Conservation (phyloP, 352 stramenopile species). For the Globisporangium emineosum region DNA sequence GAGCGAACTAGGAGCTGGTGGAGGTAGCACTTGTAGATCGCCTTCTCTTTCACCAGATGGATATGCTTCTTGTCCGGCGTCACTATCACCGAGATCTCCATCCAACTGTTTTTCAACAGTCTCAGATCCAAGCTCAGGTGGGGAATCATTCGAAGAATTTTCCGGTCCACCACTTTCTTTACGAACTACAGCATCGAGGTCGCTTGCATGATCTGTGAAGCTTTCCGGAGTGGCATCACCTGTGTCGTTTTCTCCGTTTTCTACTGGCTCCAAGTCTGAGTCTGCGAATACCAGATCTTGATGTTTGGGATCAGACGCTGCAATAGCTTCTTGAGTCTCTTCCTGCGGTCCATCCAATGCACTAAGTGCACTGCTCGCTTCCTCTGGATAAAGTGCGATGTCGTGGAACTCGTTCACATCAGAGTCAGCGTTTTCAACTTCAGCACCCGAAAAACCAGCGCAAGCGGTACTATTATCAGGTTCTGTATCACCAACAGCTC, state of each 20-base stretch:
- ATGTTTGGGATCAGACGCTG: neutral
- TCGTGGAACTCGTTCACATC: neutral
- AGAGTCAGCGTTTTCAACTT: neutral
- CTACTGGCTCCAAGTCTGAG: neutral
- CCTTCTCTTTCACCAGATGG: neutral
- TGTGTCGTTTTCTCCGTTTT: neutral
- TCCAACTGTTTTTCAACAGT: neutral
- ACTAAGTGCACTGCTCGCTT: neutral
- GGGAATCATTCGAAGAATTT: neutral
- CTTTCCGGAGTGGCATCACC: neutral
- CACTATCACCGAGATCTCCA: neutral
- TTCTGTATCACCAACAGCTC: neutral
- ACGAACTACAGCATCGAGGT: neutral
- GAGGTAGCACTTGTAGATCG: conserved; percentile 8
- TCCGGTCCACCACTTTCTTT: neutral
- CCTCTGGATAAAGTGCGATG: neutral
- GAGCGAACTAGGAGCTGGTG: conserved; percentile 8
- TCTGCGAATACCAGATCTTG: neutral
- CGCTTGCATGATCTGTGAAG: neutral
- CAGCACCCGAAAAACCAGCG: neutral
- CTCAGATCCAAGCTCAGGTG: neutral
- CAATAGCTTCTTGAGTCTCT: neutral
- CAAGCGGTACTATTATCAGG: neutral
- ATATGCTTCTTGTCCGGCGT: neutral
- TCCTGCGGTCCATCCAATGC: neutral